phyloP scores from a whole-genome alignment of 805 yeast genomes.

The Millerozyma miso region DNA sequence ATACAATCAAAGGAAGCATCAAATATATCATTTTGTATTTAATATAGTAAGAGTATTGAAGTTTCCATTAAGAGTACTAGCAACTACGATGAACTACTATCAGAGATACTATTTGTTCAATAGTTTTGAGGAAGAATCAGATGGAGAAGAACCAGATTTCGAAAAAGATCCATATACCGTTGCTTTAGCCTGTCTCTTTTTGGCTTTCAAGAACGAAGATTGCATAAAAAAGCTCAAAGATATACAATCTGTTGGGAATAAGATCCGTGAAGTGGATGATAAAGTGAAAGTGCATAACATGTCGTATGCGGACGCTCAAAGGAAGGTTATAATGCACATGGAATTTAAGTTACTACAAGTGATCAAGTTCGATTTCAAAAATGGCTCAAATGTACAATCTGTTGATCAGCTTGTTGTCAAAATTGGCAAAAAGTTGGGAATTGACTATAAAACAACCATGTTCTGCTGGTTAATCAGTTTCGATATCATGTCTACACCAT shows the following conservation, averaged over 20 bases:
- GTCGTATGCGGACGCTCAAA: conserved; percentile 45
- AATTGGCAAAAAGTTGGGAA: conserved; percentile 45
- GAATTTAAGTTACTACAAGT: conserved; percentile 76
- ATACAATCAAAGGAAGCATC: conserved; percentile 49
- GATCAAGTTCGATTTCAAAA: conserved; percentile 75
- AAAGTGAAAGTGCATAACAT: conserved; percentile 19
- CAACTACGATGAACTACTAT: conserved; percentile 66
- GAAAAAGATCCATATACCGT: conserved; percentile 52
- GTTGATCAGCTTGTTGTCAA: conserved; percentile 66
- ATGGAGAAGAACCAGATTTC: conserved; percentile 25
- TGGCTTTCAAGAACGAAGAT: conserved; percentile 79
- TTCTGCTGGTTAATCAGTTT: conserved; percentile 73
- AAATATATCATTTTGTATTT: conserved; percentile 51
- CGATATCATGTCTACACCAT: conserved; percentile 68
- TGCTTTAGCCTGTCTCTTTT: conserved; percentile 63
- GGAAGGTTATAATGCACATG: conserved; percentile 50
- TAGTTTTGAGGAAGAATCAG: conserved; percentile 40
- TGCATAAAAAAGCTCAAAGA: conserved; percentile 73
- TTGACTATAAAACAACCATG: conserved; percentile 46
- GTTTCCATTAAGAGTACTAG: conserved; percentile 67
- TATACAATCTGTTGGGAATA: conserved; percentile 49
- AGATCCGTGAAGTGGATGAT: conserved; percentile 31
- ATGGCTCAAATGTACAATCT: conserved; percentile 42
- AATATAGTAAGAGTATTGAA: conserved; percentile 51
- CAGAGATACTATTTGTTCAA: conserved; percentile 70